Base-by-base conservation (phyloP, 2,329 filamentous ascomycete genomes). In the Periconia sp. region DNA sequence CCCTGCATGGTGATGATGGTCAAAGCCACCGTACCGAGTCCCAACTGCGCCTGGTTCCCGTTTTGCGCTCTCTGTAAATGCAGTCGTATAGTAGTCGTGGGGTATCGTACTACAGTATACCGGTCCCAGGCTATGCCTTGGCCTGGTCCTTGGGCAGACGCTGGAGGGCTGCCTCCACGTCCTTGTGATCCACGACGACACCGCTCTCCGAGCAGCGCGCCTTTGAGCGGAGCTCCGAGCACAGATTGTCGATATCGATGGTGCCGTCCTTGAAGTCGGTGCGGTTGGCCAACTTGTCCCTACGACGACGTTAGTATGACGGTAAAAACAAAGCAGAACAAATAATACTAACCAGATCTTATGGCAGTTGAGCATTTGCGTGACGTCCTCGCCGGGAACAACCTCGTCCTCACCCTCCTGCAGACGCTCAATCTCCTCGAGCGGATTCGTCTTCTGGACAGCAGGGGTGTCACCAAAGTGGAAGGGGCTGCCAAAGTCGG, bases 131-230 rank as follows among this genome's bases (percentile, higher is more conserved):
- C 41, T 40, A 51, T 31, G 30, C 41, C 45, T 41, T 46, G 11
- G 15, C 5, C 51, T 70, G 66, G 30, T 73, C 66, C 41, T 73
- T 70, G 7, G 74, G 73, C 23, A 81, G 58, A 48, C 77, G 77
- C 65, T 77, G 74, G 49, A 81, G 71, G 6, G 78, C 77, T 40
- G 74, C 84, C 69, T 96, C 89, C 64, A 97, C 96, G 66, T 97
- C 92, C 50, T 85, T 85, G 76, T 96, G 87, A 57, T 92, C 88
- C 20, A 99, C 90, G 17, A 96, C 91, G 13, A 95, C 91, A 15
- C 94, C 93, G 17, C 83, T 88, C 62, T 96, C 90, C 0, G 92
- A 96, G 74, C 94, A 99, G 70, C 93, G 94, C 53, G 94, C 94
- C 78, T 99, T 99, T 72, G 92, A 90, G 60, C 93, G 90, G 14